A percentile compares a stretch with the other conserved stretches of the same genome.
Conservation (phyloP, 176 grass and related monocot species). For the Oropetium thomaeum region DNA sequence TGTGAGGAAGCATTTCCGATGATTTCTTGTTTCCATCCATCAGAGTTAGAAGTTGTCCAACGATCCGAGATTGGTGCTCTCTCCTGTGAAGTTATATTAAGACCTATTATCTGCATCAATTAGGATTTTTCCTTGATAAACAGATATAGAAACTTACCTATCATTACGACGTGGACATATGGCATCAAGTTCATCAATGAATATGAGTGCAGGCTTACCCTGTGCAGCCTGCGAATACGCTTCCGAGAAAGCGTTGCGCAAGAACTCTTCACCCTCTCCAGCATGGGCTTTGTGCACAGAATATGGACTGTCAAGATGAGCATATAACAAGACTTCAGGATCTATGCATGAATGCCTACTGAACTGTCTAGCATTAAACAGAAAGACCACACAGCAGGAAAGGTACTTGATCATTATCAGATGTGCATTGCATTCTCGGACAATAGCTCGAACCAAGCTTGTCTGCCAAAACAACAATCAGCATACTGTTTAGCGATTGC, state of each 20-base stretch:
- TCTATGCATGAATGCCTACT: not conserved
- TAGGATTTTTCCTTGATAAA: not conserved
- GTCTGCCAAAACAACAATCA: conserved; percentile 54
- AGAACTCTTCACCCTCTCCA: conserved; percentile 79
- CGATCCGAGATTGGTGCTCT: conserved; percentile 72
- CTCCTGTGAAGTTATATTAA: conserved; percentile 47
- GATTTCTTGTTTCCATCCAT: conserved; percentile 89
- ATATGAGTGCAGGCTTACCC: conserved; percentile 78
- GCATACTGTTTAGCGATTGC: not conserved
- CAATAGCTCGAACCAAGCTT: conserved; percentile 75
- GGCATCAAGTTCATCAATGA: conserved; percentile 90
- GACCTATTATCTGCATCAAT: not conserved
- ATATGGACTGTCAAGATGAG: conserved; percentile 46
- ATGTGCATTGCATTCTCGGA: conserved; percentile 70
- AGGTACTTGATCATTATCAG: conserved; percentile 67
- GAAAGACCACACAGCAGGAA: not conserved
- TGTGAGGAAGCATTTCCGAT: conserved; percentile 52
- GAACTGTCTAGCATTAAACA: not conserved
- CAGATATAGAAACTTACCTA: conserved; percentile 40
- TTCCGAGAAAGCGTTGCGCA: conserved; percentile 76
- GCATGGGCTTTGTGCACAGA: conserved; percentile 76
- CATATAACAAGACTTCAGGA: not conserved
- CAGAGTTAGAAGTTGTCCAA: conserved; percentile 83
- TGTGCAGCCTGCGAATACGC: conserved; percentile 56
- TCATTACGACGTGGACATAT: conserved; percentile 69